These are phyloP conservation scores for Neofusicoccum cordaticola DNA, from an alignment of 2,329 filamentous ascomycete species.

Conservation along the genomic window DNA sequence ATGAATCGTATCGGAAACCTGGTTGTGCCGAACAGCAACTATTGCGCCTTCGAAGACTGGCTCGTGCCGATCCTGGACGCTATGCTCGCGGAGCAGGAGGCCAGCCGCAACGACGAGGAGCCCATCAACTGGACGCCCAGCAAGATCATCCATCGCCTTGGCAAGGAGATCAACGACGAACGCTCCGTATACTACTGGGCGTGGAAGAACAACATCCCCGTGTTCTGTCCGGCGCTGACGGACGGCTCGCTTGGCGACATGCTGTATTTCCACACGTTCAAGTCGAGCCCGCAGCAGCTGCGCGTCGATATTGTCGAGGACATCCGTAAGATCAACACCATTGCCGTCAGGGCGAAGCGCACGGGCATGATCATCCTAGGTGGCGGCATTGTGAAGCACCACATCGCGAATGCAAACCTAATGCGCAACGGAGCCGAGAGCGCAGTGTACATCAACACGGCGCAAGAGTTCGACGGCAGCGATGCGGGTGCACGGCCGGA, in stretches of 20 bases:
- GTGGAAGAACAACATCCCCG: constrained; percentile 91
- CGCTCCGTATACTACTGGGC: constrained; percentile 95
- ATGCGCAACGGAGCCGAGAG: constrained; percentile 98
- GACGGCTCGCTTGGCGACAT: constrained; percentile 96
- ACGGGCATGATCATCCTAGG: constrained; percentile 95
- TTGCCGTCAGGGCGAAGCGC: constrained; percentile 80
- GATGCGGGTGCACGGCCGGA: constrained; percentile 93
- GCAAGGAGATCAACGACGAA: constrained; percentile 91
- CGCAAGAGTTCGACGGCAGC: constrained; percentile 94
- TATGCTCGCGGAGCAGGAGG: constrained; percentile 93
- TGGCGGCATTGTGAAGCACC: constrained; percentile 94
- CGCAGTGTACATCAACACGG: constrained; percentile 97
- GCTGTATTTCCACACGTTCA: constrained; percentile 98
- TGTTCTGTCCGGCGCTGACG: constrained; percentile 94
- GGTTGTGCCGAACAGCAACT: constrained; percentile 93
- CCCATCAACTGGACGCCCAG: constrained; percentile 89
- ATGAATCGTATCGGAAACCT: constrained; percentile 96
- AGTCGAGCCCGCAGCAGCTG: constrained; percentile 75
- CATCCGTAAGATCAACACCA: constrained; percentile 87
- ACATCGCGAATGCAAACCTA: constrained; percentile 94
- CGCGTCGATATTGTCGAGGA: constrained; percentile 91
- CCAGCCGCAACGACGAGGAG: constrained; percentile 63
- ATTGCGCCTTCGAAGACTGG: constrained; percentile 98
- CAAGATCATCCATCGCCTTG: constrained; percentile 84
- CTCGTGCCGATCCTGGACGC: constrained; percentile 89